Base-by-base conservation (phyloP, 495 filamentous ascomycete genomes). In the Penicillium ucsense region DNA sequence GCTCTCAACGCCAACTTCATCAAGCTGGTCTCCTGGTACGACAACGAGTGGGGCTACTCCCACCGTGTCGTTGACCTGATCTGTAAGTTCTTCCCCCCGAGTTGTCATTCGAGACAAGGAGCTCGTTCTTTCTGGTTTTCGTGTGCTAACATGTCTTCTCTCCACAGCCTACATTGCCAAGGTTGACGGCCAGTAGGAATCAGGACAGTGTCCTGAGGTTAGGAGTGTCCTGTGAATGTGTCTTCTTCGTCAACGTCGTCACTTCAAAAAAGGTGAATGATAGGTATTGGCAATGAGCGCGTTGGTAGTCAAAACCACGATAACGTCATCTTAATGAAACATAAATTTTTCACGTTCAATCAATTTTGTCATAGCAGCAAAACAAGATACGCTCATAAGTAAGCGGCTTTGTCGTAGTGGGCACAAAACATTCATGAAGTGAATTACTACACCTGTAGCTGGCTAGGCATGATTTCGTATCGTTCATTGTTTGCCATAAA, bases 1-100 rank as follows among this genome's bases (percentile, higher is more conserved):
- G 84, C 89, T 55, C 83, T 98, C 51, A 98, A 98, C 83, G 67
- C 86, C 56, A 86, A 97, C 81, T 98, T 98, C 75, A 83, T 97
- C 79, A 98, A 98, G 84, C 80, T 98, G 36, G 83, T 98, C 66
- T 82, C 84, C 61, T 98, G 92, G 92, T 98, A 98, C 77, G 91
- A 96, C 80, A 88, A 88, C 72, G 84, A 88, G 75, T 87, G 84
- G 84, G 92, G 91, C 60, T 98, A 98, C 85, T 94, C 86, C 70
- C 89, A 89, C 76, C 92, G 92, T 84, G 94, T 97, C 54, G 80
- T 96, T 54, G 92, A 98, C 73, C 90, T 98, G 63, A 76, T 98
- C 50, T 54, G 74, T 78, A 71, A 61, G 72, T 57, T 37, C 35
- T 35, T 11, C 27, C 33, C 31, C n/a, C 12, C 11, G 11, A 3